Evolutionary conservation across 305 asterid species (phyloP).

Genomic region (Coffea humblotiana): DNA sequence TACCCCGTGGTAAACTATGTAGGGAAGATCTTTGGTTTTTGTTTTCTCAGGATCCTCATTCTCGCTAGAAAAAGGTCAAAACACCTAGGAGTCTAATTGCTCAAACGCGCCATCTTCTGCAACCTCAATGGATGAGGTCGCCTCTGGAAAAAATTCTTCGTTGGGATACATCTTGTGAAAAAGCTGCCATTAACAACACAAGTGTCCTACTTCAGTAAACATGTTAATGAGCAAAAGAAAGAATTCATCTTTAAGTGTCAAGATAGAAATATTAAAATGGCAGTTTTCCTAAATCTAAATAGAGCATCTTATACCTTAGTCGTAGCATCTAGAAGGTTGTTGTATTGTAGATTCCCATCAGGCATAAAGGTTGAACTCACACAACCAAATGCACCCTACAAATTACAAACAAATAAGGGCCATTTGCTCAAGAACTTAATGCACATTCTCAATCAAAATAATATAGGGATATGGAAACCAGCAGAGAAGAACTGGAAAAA

Average conservation of each 20-base stretch:
- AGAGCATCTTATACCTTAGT: conserved; percentile 42
- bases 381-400: conserved; percentile 37
- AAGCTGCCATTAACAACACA: conserved; percentile 36
- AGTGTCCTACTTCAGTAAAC: background rate
- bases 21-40: background rate
- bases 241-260: background rate
- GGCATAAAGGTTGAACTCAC: conserved; percentile 54
- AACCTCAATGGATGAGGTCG: conserved; percentile 31
- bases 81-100: conserved; percentile 25
- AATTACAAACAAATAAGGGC: background rate
- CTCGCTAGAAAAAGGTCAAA: background rate
- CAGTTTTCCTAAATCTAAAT: background rate
- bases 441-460: background rate
- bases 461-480: background rate
- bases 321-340: conserved; percentile 47
- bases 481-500: background rate
- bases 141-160: conserved; percentile 50
- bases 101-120: conserved; percentile 38
- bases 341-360: conserved; percentile 61
- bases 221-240: conserved; percentile 1
- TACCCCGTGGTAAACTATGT: background rate
- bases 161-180: conserved; percentile 54
- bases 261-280: background rate
- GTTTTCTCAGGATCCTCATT: background rate
- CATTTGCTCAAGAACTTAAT: background rate